Conservation (phyloP, 345 rosid genomes). For the Pistacia vera region DNA sequence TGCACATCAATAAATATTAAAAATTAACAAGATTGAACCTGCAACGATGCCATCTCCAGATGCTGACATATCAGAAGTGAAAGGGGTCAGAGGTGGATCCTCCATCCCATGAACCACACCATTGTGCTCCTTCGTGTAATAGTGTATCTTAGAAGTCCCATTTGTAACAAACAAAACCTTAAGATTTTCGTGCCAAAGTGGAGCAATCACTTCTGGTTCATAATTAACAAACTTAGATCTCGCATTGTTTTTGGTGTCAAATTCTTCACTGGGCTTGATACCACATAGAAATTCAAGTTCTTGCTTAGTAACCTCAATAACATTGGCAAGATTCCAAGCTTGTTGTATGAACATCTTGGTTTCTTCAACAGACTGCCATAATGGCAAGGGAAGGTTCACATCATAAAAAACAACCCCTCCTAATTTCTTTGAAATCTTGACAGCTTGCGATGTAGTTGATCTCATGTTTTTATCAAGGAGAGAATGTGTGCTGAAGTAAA, state of each 20-base stretch:
- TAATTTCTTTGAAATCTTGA: constrained; percentile 67
- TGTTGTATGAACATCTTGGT: constrained; percentile 66
- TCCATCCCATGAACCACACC: constrained; percentile 83
- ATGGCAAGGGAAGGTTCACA: constrained; percentile 78
- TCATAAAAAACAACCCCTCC: constrained; percentile 80
- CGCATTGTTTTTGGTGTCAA: constrained; percentile 61
- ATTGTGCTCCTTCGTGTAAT: constrained; percentile 74
- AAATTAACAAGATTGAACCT: constrained; percentile 42
- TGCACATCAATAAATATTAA: not conserved
- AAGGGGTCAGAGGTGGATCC: constrained; percentile 80
- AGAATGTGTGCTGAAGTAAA: constrained; percentile 84
- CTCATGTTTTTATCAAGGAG: constrained; percentile 74
- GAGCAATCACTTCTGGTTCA: constrained; percentile 58
- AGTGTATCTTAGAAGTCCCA: constrained; percentile 91
- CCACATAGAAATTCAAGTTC: constrained; percentile 89
- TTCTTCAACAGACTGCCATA: constrained; percentile 82
- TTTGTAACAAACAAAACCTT: constrained; percentile 82
- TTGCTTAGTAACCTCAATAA: constrained; percentile 85
- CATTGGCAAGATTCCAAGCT: constrained; percentile 73
- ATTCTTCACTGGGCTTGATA: constrained; percentile 68
- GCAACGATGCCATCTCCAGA: constrained; percentile 96
- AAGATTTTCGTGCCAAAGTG: constrained; percentile 84
- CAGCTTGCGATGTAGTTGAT: constrained; percentile 69
- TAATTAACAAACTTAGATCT: constrained; percentile 73
- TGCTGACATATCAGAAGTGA: constrained; percentile 81